Base-by-base conservation (phyloP, 805 yeast species). In the Yarrowia divulgata region DNA sequence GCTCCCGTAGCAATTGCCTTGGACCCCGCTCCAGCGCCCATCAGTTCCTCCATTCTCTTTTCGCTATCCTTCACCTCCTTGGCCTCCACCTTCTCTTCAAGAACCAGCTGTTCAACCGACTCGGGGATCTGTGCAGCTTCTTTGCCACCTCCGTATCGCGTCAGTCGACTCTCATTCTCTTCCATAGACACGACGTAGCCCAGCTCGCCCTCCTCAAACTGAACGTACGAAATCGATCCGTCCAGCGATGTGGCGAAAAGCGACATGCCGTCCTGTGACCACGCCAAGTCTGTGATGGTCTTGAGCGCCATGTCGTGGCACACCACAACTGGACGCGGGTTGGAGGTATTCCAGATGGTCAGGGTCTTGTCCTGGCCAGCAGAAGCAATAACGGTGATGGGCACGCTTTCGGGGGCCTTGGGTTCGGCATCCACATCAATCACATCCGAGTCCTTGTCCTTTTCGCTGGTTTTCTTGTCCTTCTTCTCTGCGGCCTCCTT, bases 311-410 rank as follows among this genome's bases (percentile, higher is more conserved):
- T 84, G 71, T 93, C 96, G 49, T 86, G 86, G 0, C 93, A 91
- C 8, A 93, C 91, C 13, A 90, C 84, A 62, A 95, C 78, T 0
- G 99, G 98, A 63, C 91, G 83, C 5, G 93, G 85, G 67, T 83
- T 83, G 1, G 85, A 79, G 0, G 97, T 94, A 74, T 88, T 88
- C 99, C 99, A 94, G 7, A 94, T 81, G 0, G 93, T 97, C 46
- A 95, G 78, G 0, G 93, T 85, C 74, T 91, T 88, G 78, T 94
- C 99, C 78, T 94, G 98, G 12, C 98, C 98, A 14, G 94, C 97
- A 37, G 97, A 90, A 1, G 98, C 97, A n/a, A 94, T 82, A 0
- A 94, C 85, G 0, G 97, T 89, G 8, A 90, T 83, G 23, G 73
- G 73, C 14, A 72, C 67, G 84, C 80, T 71, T 77, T 77, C 43